Conservation (phyloP, 805 yeast species). For the Dipodascus albidus region DNA sequence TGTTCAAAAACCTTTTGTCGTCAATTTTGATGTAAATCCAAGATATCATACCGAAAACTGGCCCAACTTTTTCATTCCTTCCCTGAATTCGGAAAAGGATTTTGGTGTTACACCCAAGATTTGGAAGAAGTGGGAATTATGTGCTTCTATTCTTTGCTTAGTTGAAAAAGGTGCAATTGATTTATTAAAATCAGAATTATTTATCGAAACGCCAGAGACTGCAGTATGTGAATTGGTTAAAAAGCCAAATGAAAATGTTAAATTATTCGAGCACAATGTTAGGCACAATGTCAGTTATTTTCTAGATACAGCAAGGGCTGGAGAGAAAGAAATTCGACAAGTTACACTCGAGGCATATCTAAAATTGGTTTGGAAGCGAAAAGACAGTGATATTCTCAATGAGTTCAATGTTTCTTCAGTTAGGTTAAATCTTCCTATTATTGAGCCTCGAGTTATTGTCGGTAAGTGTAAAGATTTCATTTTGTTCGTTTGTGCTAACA, state of each 20-base stretch:
- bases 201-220: conserved; percentile 13
- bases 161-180: conserved; percentile 14
- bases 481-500: neutral
- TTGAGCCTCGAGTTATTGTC: conserved; percentile 59
- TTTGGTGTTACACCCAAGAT: conserved; percentile 17
- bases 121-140: conserved; percentile 25
- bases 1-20: conserved; percentile 26
- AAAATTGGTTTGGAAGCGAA: conserved; percentile 23
- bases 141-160: conserved; percentile 20
- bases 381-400: conserved; percentile 6
- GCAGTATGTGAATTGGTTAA: conserved; percentile 10
- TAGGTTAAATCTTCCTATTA: conserved; percentile 46
- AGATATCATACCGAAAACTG: conserved; percentile 22
- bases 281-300: conserved; percentile 7
- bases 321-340: conserved; percentile 12
- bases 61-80: conserved; percentile 28
- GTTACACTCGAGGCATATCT: conserved; percentile 20
- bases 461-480: conserved; percentile 8
- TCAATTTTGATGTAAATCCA: conserved; percentile 27
- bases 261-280: conserved; percentile 13
- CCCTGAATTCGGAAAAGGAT: conserved; percentile 8
- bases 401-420: conserved; percentile 26
- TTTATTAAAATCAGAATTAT: conserved; percentile 15
- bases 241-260: neutral
- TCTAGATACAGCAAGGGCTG: conserved; percentile 12